Evolutionary conservation across 176 grass and related monocot species (phyloP), one percentile per base, ranked within the genome.

Genomic region (Zoysia pacifica): DNA sequence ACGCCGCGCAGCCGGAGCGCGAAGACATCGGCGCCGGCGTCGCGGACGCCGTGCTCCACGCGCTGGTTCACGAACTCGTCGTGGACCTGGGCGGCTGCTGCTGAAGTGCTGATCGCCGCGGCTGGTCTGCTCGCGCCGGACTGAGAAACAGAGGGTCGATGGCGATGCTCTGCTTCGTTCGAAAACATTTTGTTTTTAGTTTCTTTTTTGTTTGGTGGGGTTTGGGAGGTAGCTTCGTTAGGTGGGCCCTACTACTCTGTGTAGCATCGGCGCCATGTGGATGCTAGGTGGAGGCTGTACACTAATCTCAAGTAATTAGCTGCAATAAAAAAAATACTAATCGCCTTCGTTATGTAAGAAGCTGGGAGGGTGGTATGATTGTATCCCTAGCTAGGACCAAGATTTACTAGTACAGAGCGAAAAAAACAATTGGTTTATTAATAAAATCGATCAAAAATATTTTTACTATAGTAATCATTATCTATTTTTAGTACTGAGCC

Each of bases 231-330:
- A 86, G 70, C 4, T 14, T 62, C 70, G 84, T 55, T 60, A 81
- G 70, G 62, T 11, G 69, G 76, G 83, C 42, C 83, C 70, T 19
- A 40, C 37, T 36, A 52, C 37, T 74, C 61, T 35, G 84, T 48
- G 70, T 74, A 67, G 55, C 77, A 67, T 69, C 53, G 84, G 84
- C 84, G 76, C 45, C 6, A n/a, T 61, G 53, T n/a, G 12, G 64
- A 18, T 86, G 84, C 78, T 78, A 81, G 50, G 72, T 54, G 51
- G 51, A 54, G 51, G 63, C 44, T 86, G 70, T 86, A 86, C 77
- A 69, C 18, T 79, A 74, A 73, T 72, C 47, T 16, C 51, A 82
- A 50, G 55, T 83, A 80, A 74, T 49, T 80, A 86, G 64, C 40
- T 2, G 36, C 12, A 76, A 69, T 81, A 15, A 28, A 28, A 85